Evolutionary conservation across 1,284 basidiomycete species (phyloP), one percentile per base, ranked within the genome.

Genomic region (Xerocomus amazonicus): DNA sequence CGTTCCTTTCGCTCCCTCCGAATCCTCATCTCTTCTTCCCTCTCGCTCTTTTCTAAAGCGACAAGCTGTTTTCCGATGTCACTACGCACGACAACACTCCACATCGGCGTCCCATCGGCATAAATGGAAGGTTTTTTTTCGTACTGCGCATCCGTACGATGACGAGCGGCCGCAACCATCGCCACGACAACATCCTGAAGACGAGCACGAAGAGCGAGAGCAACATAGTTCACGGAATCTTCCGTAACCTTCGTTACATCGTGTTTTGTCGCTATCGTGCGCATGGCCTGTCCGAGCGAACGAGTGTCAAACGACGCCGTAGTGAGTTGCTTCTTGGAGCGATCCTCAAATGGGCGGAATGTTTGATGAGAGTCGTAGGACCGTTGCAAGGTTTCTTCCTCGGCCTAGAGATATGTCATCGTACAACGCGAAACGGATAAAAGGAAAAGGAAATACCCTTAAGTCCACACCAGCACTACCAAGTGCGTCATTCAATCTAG

Each of bases 401-500:
- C 88, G 0, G 89, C 89, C 87, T 90, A 51, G 37, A 23, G 3
- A 37, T 12, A 31, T 27, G 32, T 36, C 48, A 33, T 54, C 43
- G 37, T 27, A 32, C 8, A 23, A 5, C 13, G 28, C 29, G 9
- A 7, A 7, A 7, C 42, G 12, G 38, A 37, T 10, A 27, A 13
- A 47, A 34, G 4, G 9, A 31, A 23, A 34, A 31, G 34, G 23
- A 69, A 75, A 10, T 59, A 88, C 88, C 61, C 84, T 72, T 33
- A 91, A 70, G 70, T 92, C 89, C 6, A 92, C 86, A 12, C 89
- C 89, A 12, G 88, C 87, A 59, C 86, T 89, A 6, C 87, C 89
- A 3, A 91, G 68, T 2, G 88, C 89, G 61, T 92, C 89, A 50
- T 89, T 91, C 40, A 92, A 61, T 4, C 83, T 87, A 9, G 86